Conservation (phyloP, 2,329 filamentous ascomycete species). For the Didymella sp. region DNA sequence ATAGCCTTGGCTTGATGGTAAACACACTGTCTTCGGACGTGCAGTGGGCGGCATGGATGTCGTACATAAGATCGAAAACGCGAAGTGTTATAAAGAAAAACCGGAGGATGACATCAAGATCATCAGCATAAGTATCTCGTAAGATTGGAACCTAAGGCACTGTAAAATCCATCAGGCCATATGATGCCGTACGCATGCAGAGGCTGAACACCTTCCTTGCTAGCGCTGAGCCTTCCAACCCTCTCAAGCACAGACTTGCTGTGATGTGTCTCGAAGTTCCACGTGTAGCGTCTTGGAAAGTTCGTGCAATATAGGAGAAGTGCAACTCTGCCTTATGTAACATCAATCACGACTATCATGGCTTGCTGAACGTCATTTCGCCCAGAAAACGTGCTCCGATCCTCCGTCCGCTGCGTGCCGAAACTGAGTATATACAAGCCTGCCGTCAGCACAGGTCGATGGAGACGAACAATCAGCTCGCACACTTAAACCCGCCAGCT, state of each 20-base stretch:
- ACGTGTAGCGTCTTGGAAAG: background rate
- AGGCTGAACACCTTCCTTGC: background rate
- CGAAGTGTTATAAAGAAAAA: constrained; percentile 86
- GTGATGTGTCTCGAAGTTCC: background rate
- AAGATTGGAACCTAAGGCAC: too few relatives aligned
- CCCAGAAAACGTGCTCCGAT: constrained; percentile 1
- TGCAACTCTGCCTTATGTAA: constrained; percentile 7
- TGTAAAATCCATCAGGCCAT: too few relatives aligned
- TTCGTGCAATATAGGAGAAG: background rate
- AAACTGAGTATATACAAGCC: background rate
- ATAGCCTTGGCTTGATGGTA: constrained; percentile 88
- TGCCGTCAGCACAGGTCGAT: background rate
- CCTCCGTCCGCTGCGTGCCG: constrained; percentile 1
- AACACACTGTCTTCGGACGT: constrained; percentile 95
- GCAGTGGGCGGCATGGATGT: constrained; percentile 92
- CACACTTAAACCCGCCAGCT: background rate
- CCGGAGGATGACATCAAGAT: constrained; percentile 98
- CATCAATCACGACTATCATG: background rate
- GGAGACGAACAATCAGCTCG: background rate
- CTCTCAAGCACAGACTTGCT: background rate
- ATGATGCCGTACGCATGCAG: background rate
- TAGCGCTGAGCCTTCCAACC: constrained; percentile 4
- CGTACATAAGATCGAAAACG: constrained; percentile 93
- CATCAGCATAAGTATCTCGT: constrained; percentile 71
- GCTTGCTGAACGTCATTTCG: background rate